Base-by-base conservation (phyloP, 805 yeast genomes). In the Wickerhamiella galacta region DNA sequence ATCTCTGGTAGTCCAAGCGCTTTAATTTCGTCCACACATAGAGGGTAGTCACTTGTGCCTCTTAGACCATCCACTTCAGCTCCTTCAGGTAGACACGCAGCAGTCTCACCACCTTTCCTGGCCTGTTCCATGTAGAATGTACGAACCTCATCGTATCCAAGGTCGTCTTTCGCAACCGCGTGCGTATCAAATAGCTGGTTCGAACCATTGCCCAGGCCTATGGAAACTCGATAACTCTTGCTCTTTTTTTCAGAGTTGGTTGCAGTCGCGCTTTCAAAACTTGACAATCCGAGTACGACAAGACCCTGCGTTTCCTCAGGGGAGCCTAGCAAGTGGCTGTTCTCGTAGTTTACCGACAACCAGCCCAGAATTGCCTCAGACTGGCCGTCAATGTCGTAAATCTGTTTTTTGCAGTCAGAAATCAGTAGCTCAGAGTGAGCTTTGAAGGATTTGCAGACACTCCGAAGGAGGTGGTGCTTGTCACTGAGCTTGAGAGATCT, bases 301-400 rank as follows among this genome's bases (percentile, higher is more conserved):
- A 26, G 14, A 12, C 68, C 69, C 34, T 60, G 66, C 21, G 58
- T 46, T 30, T 59, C 64, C 4, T 46, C 41, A 8, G 40, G 43
- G 1, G 61, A 60, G n/a, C 48, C 33, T 14, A 45, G 47, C 22
- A 70, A 52, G 0, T 68, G 46, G 1, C 69, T 70, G 19, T 65
- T 56, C 39, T 70, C 47, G 32, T 69, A 70, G 45, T 75, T 75
- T 17, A 73, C 48, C 0, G 77, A 64, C 6, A 74, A 52, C 82
- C 82, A 75, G 2, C 75, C 73, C 42, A 70, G 71, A 9, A 74
- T 39, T 0, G 81, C 82, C 47, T 75, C 82, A 3, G 61, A 52
- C 39, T 72, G 76, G 0, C 81, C 82, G 37, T 69, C 70, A 6
- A 75, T 64, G 9, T 70, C 60, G 39, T 68, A 68, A 15, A 74